Evolutionary conservation across 495 filamentous ascomycete genomes (phyloP), one percentile per base, ranked within the genome.

Genomic region (Xylaria scruposa): DNA sequence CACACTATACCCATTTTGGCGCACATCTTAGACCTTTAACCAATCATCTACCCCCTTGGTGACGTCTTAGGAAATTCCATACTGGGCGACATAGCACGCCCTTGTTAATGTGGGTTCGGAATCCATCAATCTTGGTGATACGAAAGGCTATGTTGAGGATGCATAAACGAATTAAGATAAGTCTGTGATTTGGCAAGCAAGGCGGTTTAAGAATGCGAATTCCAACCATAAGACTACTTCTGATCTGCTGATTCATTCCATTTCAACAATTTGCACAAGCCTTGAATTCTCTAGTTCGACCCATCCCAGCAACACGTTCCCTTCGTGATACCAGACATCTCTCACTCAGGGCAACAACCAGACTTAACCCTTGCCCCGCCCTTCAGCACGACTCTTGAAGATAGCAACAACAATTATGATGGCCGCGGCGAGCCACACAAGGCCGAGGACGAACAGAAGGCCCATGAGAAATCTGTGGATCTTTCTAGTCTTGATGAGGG

Each of bases 11-110:
- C 40, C 40, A 36, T 33, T 31, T n/a, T 42, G 24, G 38, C 4
- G 12, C 15, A 36, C 5, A 15, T 49, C 12, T 15, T n/a, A 5
- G 3, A 1, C 19, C 24, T 26, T 12, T 3, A 29, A 0, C 62
- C 40, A 65, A 49, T 49, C 44, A 31, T 38, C 7, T 24, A 9
- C 15, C 2, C 12, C 12, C 36, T 7, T 13, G 60, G 13, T 63
- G 60, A 63, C 60, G 60, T 44, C 36, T 63, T 60, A 33, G 58
- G 58, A 60, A 60, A 38, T 60, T 60, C 33, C 33, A 19, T 59
- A 19, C 56, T 36, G 17, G 26, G 49, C 51, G n/a, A 0, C 51
- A 29, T 29, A 12, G 42, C 10, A 17, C 42, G 42, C 13, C 19
- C 19, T 49, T n/a, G 46, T 49, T 19, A 26, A 58, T 26, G 15